phyloP scores from a whole-genome alignment of 108 stramenopile species.

The Nitzschia sp. region DNA sequence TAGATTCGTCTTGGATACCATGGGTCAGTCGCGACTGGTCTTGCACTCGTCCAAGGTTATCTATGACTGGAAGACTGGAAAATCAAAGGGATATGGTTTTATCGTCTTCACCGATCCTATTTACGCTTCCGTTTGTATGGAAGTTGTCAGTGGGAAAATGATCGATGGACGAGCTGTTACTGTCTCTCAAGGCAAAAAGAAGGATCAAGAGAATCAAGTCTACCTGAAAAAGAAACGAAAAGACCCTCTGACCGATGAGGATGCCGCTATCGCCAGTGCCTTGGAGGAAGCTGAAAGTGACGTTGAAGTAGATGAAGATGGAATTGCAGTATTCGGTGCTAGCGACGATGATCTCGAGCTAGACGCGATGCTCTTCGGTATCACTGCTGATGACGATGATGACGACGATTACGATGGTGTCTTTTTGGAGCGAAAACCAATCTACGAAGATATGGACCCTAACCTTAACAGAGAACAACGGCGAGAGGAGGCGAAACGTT shows the following conservation, averaged over 20 bases:
- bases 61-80: conserved; percentile 83
- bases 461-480: conserved; percentile 79
- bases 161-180: conserved; percentile 50
- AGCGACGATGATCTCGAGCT: conserved; percentile 46
- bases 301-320: conserved; percentile 14
- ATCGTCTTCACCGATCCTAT: conserved; percentile 74
- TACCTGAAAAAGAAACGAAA: conserved; percentile 53
- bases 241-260: conserved; percentile 58
- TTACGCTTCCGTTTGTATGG: conserved; percentile 80
- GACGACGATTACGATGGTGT: conserved; percentile 65
- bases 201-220: conserved; percentile 43
- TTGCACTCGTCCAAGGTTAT: conserved; percentile 54
- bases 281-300: conserved; percentile 59
- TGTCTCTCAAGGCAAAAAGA: conserved; percentile 73
- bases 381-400: conserved; percentile 50
- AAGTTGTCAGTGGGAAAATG: conserved; percentile 49
- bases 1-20: conserved; percentile 26
- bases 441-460: conserved; percentile 42
- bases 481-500: conserved; percentile 65
- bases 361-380: conserved; percentile 46
- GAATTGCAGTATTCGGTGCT: conserved; percentile 9
- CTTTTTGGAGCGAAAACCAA: conserved; percentile 58
- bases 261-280: conserved; percentile 58
- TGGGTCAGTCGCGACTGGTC: conserved; percentile 33
- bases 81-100: conserved; percentile 90